These are phyloP conservation scores for Combretum micranthum DNA, from an alignment of 345 rosid species.

Conservation along the genomic window DNA sequence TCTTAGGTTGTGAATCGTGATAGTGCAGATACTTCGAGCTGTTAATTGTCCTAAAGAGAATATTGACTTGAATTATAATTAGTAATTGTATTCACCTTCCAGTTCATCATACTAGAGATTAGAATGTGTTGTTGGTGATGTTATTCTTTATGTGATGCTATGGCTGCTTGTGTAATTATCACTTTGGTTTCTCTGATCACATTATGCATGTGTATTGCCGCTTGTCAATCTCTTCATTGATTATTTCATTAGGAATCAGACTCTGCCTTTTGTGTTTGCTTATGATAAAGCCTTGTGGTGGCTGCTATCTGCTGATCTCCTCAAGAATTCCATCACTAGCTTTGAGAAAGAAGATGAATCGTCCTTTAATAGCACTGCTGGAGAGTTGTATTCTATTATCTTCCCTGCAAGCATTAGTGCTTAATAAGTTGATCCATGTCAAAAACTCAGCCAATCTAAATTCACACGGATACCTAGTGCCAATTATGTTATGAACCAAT, in stretches of 20 bases:
- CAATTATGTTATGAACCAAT: too few relatives aligned
- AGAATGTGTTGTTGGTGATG: too few relatives aligned
- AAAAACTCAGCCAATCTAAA: background rate
- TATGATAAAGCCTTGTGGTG: constrained; percentile 5
- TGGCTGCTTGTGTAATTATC: too few relatives aligned
- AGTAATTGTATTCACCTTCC: too few relatives aligned
- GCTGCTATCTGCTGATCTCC: constrained; percentile 37
- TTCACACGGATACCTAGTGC: too few relatives aligned
- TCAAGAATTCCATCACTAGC: constrained; percentile 46
- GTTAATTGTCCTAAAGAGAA: too few relatives aligned
- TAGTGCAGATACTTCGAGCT: too few relatives aligned
- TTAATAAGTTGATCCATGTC: background rate
- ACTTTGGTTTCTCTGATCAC: too few relatives aligned
- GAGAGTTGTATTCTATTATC: constrained; percentile 32
- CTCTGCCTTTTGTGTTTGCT: background rate
- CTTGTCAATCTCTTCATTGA: background rate
- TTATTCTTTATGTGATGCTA: too few relatives aligned
- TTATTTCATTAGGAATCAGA: background rate
- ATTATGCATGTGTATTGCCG: background rate
- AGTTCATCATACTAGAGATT: too few relatives aligned
- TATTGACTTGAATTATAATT: too few relatives aligned
- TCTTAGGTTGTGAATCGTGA: too few relatives aligned
- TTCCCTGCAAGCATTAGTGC: constrained; percentile 27
- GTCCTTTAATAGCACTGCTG: constrained; percentile 36
- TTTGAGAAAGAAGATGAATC: constrained; percentile 51